Evolutionary conservation across 148 eudicot species (phyloP).

Genomic region (Cornus florida): DNA sequence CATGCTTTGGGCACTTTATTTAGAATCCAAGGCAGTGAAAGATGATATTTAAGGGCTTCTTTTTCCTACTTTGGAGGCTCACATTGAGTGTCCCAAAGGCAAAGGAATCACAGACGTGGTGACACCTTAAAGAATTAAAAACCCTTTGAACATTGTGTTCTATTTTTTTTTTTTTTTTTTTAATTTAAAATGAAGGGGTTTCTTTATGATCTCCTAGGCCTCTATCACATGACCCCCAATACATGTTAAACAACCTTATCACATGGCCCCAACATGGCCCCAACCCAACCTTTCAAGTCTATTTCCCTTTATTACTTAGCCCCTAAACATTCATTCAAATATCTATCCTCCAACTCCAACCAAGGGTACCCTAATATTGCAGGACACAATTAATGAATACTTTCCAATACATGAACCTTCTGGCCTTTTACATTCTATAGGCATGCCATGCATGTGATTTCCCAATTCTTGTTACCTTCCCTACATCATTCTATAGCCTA

Average conservation of each 20-base stretch:
- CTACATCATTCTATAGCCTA: too few species aligned
- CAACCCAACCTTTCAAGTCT: slow-evolving; percentile 4
- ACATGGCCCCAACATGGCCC: slow-evolving; percentile 34
- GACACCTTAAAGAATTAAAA: slow-evolving; percentile 12
- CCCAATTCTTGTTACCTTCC: too few species aligned
- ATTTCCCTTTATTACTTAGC: neutral
- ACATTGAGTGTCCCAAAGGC: slow-evolving; percentile 25
- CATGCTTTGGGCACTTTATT: slow-evolving; percentile 36
- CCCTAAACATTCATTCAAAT: neutral
- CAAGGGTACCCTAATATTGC: neutral
- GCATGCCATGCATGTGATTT: too few species aligned
- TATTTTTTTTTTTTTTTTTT: neutral
- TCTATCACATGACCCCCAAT: slow-evolving; percentile 28
- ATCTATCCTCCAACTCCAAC: neutral
- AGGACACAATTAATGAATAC: neutral
- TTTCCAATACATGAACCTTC: too few species aligned
- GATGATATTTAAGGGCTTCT: slow-evolving; percentile 19
- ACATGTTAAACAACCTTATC: slow-evolving; percentile 21
- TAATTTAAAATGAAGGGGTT: slow-evolving; percentile 9
- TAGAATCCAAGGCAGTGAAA: slow-evolving; percentile 32
- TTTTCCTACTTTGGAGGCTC: slow-evolving; percentile 11
- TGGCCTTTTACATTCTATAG: too few species aligned
- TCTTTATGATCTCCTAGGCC: slow-evolving; percentile 14
- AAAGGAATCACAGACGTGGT: slow-evolving; percentile 30
- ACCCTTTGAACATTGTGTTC: slow-evolving; percentile 13